Evolutionary conservation across 345 rosid genomes (phyloP).

Genomic region (Moricandia moricandioides): DNA sequence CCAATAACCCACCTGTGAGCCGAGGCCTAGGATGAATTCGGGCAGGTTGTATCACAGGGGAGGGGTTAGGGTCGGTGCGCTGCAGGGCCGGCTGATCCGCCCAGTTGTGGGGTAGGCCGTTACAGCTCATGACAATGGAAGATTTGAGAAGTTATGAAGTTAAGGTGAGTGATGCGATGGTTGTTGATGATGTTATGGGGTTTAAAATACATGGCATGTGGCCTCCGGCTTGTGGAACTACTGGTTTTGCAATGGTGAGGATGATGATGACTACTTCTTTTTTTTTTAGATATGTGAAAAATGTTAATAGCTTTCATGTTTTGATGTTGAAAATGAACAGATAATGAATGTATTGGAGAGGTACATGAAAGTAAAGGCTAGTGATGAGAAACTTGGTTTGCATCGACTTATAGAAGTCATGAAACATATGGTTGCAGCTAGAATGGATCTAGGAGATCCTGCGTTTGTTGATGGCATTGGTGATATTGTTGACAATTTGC

Average conservation of each 20-base stretch:
- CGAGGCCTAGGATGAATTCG: no score
- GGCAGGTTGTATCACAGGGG: no score
- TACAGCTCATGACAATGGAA: conserved; percentile 72
- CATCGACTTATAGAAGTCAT: conserved; percentile 78
- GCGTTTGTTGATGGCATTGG: conserved; percentile 43
- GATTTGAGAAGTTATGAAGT: conserved; percentile 69
- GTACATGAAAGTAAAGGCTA: conserved; percentile 49
- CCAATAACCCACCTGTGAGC: no score
- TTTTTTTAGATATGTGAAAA: neutral
- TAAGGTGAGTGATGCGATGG: conserved; percentile 52
- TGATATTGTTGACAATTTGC: conserved; percentile 47
- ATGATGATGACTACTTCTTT: neutral
- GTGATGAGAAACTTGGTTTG: conserved; percentile 46
- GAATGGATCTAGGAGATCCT: conserved; percentile 89
- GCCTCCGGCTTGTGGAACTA: conserved; percentile 81
- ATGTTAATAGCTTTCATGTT: conserved; percentile 18
- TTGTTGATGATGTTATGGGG: conserved; percentile 49
- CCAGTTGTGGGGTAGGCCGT: no score
- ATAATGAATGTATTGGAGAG: conserved; percentile 63
- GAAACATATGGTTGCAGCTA: conserved; percentile 78
- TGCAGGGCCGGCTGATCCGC: no score
- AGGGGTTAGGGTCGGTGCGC: no score
- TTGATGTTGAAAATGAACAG: conserved; percentile 35
- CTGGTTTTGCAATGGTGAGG: conserved; percentile 71
- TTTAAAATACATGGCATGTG: conserved; percentile 72